Percentiles rank a stretch among this genome's conserved stretches.
Evolutionary conservation across 164 flowering plant species (phyloP).

Genomic region (Tetrastigma voinierianum): DNA sequence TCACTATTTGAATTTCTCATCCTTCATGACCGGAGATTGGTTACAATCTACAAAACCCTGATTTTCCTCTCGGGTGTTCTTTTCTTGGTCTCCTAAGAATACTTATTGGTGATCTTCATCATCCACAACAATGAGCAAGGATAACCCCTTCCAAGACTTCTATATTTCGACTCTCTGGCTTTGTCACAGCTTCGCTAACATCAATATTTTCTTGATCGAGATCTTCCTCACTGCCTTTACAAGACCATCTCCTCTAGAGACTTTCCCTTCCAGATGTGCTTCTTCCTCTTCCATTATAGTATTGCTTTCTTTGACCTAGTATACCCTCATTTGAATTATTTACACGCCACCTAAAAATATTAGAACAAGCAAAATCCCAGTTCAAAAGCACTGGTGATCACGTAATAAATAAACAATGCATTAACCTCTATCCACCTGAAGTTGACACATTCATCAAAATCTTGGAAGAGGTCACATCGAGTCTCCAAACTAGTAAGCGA

Average conservation of each 20-base stretch:
- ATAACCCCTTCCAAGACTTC: conserved; percentile 15
- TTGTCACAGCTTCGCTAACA: conserved; percentile 5
- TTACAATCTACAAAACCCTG: conserved; percentile 22
- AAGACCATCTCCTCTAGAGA: conserved; percentile 19
- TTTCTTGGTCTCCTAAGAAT: conserved; percentile 67
- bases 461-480: too few relatives aligned
- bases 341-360: conserved; percentile 1
- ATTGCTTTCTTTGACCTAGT: conserved; percentile 15
- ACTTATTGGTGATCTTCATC: conserved; percentile 84
- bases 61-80: conserved; percentile 20
- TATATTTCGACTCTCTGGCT: conserved; percentile 22
- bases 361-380: not conserved
- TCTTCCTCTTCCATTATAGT: conserved; percentile 58
- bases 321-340: conserved; percentile 12
- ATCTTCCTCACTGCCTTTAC: conserved; percentile 26
- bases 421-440: not conserved
- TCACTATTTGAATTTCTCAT: conserved; percentile 30
- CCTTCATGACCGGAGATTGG: conserved; percentile 35
- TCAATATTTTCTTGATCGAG: conserved; percentile 13
- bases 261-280: conserved; percentile 25
- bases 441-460: too few relatives aligned
- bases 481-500: too few relatives aligned
- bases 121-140: conserved; percentile 29
- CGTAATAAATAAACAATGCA: not conserved
- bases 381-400: not conserved